Conservation (phyloP, 345 rosid genomes). For the Euphorbia peplus region DNA sequence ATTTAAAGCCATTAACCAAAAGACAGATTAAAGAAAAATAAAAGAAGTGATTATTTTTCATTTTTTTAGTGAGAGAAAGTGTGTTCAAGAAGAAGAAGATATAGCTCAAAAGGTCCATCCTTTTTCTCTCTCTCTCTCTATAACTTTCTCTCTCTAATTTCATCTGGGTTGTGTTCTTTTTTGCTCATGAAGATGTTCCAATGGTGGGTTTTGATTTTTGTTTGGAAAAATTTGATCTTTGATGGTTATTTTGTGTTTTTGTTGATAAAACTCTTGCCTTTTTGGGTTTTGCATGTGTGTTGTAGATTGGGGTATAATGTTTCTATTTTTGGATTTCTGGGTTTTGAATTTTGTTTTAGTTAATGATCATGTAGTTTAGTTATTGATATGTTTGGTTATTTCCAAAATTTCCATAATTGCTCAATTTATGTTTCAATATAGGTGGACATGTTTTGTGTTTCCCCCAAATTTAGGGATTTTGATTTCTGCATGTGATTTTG, state of each 20-base stretch:
- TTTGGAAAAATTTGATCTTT: not conserved
- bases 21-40: not conserved
- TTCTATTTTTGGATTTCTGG: not conserved
- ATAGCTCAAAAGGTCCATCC: conserved; percentile 21
- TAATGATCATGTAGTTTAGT: not conserved
- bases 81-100: not conserved
- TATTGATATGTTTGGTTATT: conserved; percentile 1
- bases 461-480: not conserved
- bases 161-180: not conserved
- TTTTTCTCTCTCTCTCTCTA: not conserved
- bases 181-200: conserved; percentile 2
- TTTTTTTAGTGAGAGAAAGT: not conserved
- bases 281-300: conserved; percentile 30
- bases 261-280: not conserved
- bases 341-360: not conserved
- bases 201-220: conserved; percentile 1
- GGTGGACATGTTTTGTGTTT: not conserved
- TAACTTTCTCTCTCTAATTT: conserved; percentile 1
- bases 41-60: not conserved
- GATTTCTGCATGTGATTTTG: conserved; percentile 2
- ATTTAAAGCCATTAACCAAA: not conserved
- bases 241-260: not conserved
- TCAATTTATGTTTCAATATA: not conserved
- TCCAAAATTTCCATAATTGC: not conserved
- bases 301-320: not conserved